phyloP scores from a whole-genome alignment of 495 filamentous ascomycete species.

The Aspergillus cavernicola region DNA sequence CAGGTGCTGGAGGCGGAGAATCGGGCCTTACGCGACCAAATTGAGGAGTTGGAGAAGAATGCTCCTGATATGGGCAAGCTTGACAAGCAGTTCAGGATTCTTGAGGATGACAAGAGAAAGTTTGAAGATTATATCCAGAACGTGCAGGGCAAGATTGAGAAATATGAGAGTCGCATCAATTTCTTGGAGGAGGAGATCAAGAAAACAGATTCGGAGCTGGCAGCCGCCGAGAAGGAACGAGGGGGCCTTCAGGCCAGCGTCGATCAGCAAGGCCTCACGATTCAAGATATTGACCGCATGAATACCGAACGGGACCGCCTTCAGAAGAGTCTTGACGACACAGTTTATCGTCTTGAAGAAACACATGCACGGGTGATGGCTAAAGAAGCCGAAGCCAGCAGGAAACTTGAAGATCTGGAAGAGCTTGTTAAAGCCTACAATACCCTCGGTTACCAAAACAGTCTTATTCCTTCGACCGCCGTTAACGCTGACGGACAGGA shows the following conservation, averaged over 20 bases:
- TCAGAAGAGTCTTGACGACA: constrained; percentile 75
- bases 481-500: constrained; percentile 79
- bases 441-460: constrained; percentile 87
- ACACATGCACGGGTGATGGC: constrained; percentile 75
- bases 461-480: constrained; percentile 78
- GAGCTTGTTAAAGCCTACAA: constrained; percentile 85
- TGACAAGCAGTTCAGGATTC: constrained; percentile 77
- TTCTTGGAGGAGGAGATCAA: constrained; percentile 76
- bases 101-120: constrained; percentile 87
- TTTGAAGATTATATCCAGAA: constrained; percentile 87
- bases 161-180: constrained; percentile 71
- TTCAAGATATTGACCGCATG: constrained; percentile 98
- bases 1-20: constrained; percentile 81
- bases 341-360: constrained; percentile 71
- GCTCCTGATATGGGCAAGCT: constrained; percentile 76
- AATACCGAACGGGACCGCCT: constrained; percentile 89
- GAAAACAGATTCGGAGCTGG: constrained; percentile 71
- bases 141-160: constrained; percentile 75
- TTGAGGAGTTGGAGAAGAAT: constrained; percentile 81
- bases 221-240: constrained; percentile 75
- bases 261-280: constrained; percentile 87
- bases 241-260: constrained; percentile 76
- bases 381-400: constrained; percentile 76
- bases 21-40: constrained; percentile 69
- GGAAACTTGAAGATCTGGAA: constrained; percentile 84